Percentiles rank a stretch among this genome's conserved stretches.
These are phyloP conservation scores for Melanogaster broomeanus DNA, from an alignment of 768 basidiomycete genomes.

Conservation along the genomic window DNA sequence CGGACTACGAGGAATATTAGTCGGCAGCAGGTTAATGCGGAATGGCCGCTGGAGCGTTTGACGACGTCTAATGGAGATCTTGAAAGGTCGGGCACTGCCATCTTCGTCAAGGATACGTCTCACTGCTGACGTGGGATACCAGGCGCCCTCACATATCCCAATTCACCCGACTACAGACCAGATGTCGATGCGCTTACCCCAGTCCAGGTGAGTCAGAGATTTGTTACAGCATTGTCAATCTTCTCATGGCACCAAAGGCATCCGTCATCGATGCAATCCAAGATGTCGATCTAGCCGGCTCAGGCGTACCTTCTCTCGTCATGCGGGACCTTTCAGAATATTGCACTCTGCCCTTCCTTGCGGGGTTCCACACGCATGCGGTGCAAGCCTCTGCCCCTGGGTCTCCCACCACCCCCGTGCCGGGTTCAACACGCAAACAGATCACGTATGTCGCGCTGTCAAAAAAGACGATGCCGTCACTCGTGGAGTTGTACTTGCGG, in stretches of 20 bases:
- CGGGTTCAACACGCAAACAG: constrained; percentile 48
- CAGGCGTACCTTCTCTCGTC: constrained; percentile 69
- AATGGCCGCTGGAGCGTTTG: constrained; percentile 69
- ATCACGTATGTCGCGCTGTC: constrained; percentile 90
- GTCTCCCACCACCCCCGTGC: constrained; percentile 9
- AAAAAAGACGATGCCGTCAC: constrained; percentile 83
- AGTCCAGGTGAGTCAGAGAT: constrained; percentile 58
- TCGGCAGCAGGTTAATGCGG: constrained; percentile 43
- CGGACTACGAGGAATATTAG: constrained; percentile 57
- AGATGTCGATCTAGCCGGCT: constrained; percentile 61
- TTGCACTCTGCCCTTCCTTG: constrained; percentile 83
- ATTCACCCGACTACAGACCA: constrained; percentile 84
- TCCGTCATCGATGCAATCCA: constrained; percentile 73
- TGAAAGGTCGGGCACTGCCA: constrained; percentile 63
- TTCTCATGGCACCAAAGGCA: constrained; percentile 43
- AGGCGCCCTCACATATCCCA: constrained; percentile 79
- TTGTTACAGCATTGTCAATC: not conserved
- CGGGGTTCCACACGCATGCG: constrained; percentile 62
- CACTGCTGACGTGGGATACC: not conserved
- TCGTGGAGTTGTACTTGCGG: constrained; percentile 73
- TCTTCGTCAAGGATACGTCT: not conserved
- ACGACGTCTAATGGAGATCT: constrained; percentile 70
- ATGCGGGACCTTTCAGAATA: constrained; percentile 87
- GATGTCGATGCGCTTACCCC: constrained; percentile 84
- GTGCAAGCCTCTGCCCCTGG: constrained; percentile 1